Evolutionary conservation across 2,329 filamentous ascomycete species (phyloP).

Genomic region (Bipolaris oryzae): DNA sequence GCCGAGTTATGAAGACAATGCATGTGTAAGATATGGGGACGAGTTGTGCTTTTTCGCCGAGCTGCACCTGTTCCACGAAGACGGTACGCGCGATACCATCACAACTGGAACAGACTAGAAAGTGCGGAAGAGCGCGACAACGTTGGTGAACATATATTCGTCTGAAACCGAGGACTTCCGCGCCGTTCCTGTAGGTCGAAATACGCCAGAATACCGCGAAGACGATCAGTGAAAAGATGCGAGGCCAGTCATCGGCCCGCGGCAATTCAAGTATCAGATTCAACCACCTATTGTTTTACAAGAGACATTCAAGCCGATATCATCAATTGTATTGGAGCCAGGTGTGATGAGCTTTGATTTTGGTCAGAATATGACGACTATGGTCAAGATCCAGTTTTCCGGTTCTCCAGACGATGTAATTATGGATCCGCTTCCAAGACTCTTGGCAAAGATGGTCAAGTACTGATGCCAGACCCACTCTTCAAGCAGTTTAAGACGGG

Average conservation of each 20-base stretch:
- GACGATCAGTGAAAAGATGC: slow-evolving; percentile 42
- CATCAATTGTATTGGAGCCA: slow-evolving; percentile 22
- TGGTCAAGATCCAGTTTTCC: slow-evolving; percentile 36
- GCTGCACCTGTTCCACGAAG: slow-evolving; percentile 48
- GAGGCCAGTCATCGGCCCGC: slow-evolving; percentile 49
- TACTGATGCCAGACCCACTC: slow-evolving; percentile 52
- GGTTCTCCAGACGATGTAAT: slow-evolving; percentile 38
- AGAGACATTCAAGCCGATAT: slow-evolving; percentile 44
- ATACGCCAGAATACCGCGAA: slow-evolving; percentile 26
- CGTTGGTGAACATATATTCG: slow-evolving; percentile 51
- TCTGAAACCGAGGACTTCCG: slow-evolving; percentile 50
- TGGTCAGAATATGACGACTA: slow-evolving; percentile 44
- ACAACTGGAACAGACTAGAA: slow-evolving; percentile 50
- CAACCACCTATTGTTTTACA: slow-evolving; percentile 50
- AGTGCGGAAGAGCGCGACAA: slow-evolving; percentile 48
- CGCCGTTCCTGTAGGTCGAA: slow-evolving; percentile 46
- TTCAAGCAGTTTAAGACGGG: slow-evolving; percentile 48
- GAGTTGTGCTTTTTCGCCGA: slow-evolving; percentile 53
- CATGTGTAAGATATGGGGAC: slow-evolving; percentile 43
- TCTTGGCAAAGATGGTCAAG: slow-evolving; percentile 37
- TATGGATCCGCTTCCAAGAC: slow-evolving; percentile 43
- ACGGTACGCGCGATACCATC: slow-evolving; percentile 46
- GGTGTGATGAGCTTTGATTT: slow-evolving; percentile 41
- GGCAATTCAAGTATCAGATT: slow-evolving; percentile 49
- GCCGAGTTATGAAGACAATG: slow-evolving; percentile 53